Evolutionary conservation across 164 flowering plant genomes (phyloP), one percentile per base, ranked within the genome.

Genomic region (Tetrastigma voinierianum): DNA sequence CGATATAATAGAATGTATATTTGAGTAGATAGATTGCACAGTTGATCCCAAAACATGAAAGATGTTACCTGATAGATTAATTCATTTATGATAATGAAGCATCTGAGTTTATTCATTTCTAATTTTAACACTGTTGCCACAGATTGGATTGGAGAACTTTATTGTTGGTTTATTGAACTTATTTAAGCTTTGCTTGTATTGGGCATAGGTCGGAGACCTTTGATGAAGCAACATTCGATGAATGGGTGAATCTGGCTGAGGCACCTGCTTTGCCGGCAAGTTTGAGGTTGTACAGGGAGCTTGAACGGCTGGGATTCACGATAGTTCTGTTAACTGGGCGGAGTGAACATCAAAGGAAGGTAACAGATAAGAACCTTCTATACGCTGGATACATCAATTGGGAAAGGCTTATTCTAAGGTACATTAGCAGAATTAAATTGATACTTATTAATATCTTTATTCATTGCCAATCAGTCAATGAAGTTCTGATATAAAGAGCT

Each of bases 201-300:
- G 16, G 16, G 18, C 20, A 53, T 61, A 93, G 98, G 12, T 76
- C 86, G 10, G 82, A 83, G 66, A 17, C 19, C 1, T 90, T 82
- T 68, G 71, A 90, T 56, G 92, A 85, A 57, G 46, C 23, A 1
- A 15, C 87, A 1, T 94, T 80, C 46, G 70, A 91, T 59, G 74
- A 69, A 18, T 94, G 97, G 98, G 93, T 76, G 70, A 78, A 76
- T 61, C 60, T 68, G 70, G 96, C 84, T 4, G 72, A 72, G 61
- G 93, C 93, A 4, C 97, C 97, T 18, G 91, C 94, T n/a, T 21
- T 95, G 40, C 84, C 84, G 1, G 82, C 90, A 14, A 95, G 92
- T 72, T 72, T 90, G 74, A 78, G 62, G 24, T 61, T 95, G 25
- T 95, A 90, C 78, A 83, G 81, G 5, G 82, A 83, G 76, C 89